Evolutionary conservation across 2,329 filamentous ascomycete species (phyloP), one percentile per base, ranked within the genome.

Genomic region (Beauveria sp.): DNA sequence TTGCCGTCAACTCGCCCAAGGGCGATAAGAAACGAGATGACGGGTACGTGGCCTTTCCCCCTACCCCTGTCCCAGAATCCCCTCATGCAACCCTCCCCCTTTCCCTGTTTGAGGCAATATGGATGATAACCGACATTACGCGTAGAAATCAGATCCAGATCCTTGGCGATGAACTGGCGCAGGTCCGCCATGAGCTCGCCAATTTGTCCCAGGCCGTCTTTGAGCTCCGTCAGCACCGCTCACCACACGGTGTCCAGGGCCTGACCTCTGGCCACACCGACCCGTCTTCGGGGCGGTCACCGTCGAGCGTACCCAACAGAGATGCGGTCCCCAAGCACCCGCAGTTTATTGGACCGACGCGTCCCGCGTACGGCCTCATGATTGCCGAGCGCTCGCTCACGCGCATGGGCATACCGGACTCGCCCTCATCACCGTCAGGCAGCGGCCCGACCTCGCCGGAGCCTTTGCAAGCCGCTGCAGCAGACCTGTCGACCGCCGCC

Each of bases 321-420:
- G 57, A 62, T 20, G 64, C 62, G 5, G 69, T 66, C 6, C 72
- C 74, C 0, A 69, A 70, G 20, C 66, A 73, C 5, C 72, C 73
- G 0, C 73, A 73, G 6, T 76, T 76, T 40, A 69, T 76, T 18
- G 74, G 74, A 0, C 72, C 74, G 1, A 76, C 73, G 1, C 63
- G 72, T 2, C 72, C 74, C 0, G 70, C 71, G 0, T 76, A 71
- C 59, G 70, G 73, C 2, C 66, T 76, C 6, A 66, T 72, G 5
- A 70, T 76, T 3, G 74, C 71, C 2, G 72, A 76, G 46, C 67
- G 68, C 0, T 74, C 74, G 0, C 65, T 76, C 1, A 73, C 71
- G 0, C 67, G 69, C 2, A 73, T 76, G 70, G 74, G 72, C 5
- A 73, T 76, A 0, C 71, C 72, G 0, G 66, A 42, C 31, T 61